Evolutionary conservation across 2,329 filamentous ascomycete genomes (phyloP).

Genomic region (Lecanicillium sp.): DNA sequence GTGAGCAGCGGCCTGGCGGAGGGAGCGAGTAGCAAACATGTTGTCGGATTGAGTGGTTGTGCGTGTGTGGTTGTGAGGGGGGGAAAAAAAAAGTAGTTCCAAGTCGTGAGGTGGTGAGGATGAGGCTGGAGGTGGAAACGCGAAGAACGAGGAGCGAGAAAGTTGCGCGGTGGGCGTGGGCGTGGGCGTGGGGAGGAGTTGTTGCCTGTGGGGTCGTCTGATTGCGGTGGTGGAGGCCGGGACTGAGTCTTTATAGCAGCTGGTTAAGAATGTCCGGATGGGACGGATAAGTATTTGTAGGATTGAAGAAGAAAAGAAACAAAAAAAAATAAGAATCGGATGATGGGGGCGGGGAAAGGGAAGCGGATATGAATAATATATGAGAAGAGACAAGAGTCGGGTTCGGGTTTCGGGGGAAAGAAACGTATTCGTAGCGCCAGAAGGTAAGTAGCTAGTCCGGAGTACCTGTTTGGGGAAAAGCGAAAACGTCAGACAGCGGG

Average conservation of each 20-base stretch:
- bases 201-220: slow-evolving; percentile 2
- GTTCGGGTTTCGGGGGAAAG: not conserved
- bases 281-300: no score
- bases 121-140: slow-evolving; percentile 1
- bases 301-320: not conserved
- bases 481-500: no score
- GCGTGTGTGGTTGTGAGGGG: slow-evolving; percentile 14
- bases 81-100: not conserved
- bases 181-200: slow-evolving; percentile 4
- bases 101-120: not conserved
- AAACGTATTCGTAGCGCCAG: not conserved
- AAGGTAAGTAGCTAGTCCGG: no score
- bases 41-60: slow-evolving; percentile 10
- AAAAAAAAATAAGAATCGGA: not conserved
- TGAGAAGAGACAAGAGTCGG: not conserved
- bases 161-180: not conserved
- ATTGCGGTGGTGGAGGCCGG: no score
- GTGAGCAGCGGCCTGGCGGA: slow-evolving; percentile 54
- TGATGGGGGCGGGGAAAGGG: not conserved
- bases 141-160: not conserved
- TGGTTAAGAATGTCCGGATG: no score
- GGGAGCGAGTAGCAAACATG: slow-evolving; percentile 52
- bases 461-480: no score
- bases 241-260: no score
- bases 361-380: slow-evolving; percentile 2